Conservation (phyloP, 768 basidiomycete genomes). For the Tylopilus sp. region DNA sequence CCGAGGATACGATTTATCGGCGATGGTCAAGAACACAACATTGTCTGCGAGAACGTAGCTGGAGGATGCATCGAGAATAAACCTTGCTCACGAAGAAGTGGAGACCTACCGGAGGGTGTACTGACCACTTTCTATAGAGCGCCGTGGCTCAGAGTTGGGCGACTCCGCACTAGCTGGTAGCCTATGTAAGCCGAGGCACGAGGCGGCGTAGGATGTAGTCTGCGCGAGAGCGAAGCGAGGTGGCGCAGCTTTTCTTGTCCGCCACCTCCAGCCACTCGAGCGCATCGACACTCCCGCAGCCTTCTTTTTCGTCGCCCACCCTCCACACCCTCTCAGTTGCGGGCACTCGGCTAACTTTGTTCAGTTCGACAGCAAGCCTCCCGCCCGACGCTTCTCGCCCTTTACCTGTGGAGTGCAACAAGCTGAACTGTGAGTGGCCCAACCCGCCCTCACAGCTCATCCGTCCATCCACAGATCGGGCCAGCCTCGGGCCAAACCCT, state of each 20-base stretch:
- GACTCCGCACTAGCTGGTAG: too few relatives aligned
- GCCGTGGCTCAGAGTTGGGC: slow-evolving; percentile 90
- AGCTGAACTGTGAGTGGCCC: background rate
- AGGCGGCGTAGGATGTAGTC: too few relatives aligned
- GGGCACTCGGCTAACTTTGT: background rate
- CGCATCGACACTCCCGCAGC: too few relatives aligned
- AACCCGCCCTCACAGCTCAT: background rate
- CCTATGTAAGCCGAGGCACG: too few relatives aligned
- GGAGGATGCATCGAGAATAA: slow-evolving; percentile 9
- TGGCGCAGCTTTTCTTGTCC: too few relatives aligned
- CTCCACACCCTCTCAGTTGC: background rate
- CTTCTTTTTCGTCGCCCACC: background rate
- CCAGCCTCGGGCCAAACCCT: too few relatives aligned
- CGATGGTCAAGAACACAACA: slow-evolving; percentile 92
- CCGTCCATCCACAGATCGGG: too few relatives aligned
- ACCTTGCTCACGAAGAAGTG: background rate
- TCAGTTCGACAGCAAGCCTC: too few relatives aligned
- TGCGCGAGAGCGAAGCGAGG: too few relatives aligned
- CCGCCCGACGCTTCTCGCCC: background rate
- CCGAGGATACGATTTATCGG: slow-evolving; percentile 95
- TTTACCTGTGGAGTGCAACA: background rate
- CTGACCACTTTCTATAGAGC: slow-evolving; percentile 93
- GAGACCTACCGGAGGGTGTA: slow-evolving; percentile 90
- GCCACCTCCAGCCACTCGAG: too few relatives aligned
- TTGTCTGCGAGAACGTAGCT: slow-evolving; percentile 95